Conservation (phyloP, 441 rosid genomes). For the Omphalea diandra region DNA sequence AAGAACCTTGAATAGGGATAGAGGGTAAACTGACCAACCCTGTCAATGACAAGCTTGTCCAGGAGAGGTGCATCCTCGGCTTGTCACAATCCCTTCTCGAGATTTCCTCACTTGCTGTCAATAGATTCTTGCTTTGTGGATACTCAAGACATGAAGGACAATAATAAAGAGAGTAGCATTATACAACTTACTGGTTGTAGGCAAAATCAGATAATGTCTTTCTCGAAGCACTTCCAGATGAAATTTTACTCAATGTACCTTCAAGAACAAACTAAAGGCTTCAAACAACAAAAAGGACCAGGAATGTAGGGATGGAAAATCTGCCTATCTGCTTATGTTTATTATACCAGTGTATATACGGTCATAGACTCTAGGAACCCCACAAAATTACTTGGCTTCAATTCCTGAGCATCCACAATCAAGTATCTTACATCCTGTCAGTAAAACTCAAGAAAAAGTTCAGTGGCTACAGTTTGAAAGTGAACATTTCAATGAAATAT, state of each 20-base stretch:
- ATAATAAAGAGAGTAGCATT: slow-evolving; percentile 11
- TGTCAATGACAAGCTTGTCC: slow-evolving; percentile 71
- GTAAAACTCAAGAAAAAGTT: neutral
- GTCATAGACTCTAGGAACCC: slow-evolving; percentile 90
- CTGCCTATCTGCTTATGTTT: neutral
- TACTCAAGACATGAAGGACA: slow-evolving; percentile 2
- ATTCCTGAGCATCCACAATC: slow-evolving; percentile 78
- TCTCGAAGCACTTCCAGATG: slow-evolving; percentile 60
- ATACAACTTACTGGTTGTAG: slow-evolving; percentile 67
- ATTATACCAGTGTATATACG: slow-evolving; percentile 66
- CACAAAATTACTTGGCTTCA: slow-evolving; percentile 80
- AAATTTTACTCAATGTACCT: slow-evolving; percentile 69
- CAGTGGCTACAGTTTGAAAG: neutral
- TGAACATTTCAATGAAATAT: neutral
- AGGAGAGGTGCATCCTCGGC: slow-evolving; percentile 76
- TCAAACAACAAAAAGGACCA: neutral
- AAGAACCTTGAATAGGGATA: too few species aligned
- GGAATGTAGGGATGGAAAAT: neutral
- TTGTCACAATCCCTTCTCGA: slow-evolving; percentile 69
- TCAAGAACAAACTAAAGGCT: slow-evolving; percentile 27
- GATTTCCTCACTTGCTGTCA: slow-evolving; percentile 69
- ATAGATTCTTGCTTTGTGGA: slow-evolving; percentile 19
- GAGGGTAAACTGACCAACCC: too few species aligned
- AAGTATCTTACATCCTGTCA: slow-evolving; percentile 65
- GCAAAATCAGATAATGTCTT: slow-evolving; percentile 68